phyloP scores from a whole-genome alignment of 768 basidiomycete genomes.

The Sporobolomyces pararoseus region DNA sequence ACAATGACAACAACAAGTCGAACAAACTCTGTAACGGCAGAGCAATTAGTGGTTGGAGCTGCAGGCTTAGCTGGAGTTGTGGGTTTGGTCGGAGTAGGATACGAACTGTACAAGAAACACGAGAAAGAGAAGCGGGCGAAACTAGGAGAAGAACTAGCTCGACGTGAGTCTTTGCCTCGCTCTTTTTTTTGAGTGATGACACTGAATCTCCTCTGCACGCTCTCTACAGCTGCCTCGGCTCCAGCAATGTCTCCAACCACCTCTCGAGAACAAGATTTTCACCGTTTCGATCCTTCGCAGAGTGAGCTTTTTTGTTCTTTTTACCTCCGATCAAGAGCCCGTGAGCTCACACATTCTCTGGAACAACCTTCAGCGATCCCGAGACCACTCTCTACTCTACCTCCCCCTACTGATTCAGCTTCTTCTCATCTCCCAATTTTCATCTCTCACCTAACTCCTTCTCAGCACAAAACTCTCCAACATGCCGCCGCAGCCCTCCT shows the following conservation, averaged over 20 bases:
- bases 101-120: not conserved
- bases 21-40: too few species aligned
- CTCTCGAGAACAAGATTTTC: too few species aligned
- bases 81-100: not conserved
- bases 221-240: not conserved
- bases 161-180: conserved; percentile 9
- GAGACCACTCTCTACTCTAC: not conserved
- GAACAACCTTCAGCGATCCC: not conserved
- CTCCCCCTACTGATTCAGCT: not conserved
- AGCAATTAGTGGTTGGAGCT: too few species aligned
- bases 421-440: too few species aligned
- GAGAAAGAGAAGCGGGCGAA: not conserved
- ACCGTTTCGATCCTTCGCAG: too few species aligned
- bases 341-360: too few species aligned
- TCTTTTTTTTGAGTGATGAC: too few species aligned
- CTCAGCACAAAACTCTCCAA: conserved; percentile 30
- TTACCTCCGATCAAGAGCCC: too few species aligned
- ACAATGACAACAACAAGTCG: too few species aligned
- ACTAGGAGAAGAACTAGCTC: not conserved
- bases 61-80: not conserved
- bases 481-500: conserved; percentile 29
- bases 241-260: not conserved
- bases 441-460: conserved; percentile 23
- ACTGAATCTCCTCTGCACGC: too few species aligned
- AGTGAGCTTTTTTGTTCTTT: too few species aligned